Evolutionary conservation across 1,139 yeast genomes (phyloP), one percentile per base, ranked within the genome.

Genomic region (Blastobotrys serpentis): DNA sequence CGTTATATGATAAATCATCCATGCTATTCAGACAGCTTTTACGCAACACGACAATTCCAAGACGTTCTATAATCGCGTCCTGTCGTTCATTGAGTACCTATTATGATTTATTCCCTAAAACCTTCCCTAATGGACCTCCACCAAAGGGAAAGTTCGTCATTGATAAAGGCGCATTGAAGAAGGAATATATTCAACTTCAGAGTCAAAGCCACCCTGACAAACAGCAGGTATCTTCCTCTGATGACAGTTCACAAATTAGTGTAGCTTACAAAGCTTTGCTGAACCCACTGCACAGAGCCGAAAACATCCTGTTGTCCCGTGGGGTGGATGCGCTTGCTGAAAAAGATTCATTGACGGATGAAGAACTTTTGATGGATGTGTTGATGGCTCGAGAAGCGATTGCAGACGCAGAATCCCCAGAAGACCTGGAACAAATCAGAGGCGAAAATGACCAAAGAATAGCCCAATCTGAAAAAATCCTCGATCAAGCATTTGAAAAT

Each of bases 171-270:
- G 61, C 68, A 10, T 72, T 92, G 46, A 76, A 95, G 46, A 75
- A 80, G 50, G 98, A 92, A 62, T 90, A 82, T 63, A 72, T 95
- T 43, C 60, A 63, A 7, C 70, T 89, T 33, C 98, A 92, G 64
- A 78, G 86, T 34, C 71, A 75, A 52, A 76, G 79, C 46, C 98
- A 90, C 62, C 98, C 98, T 0, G 98, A 90, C 64, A 72, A 62
- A 72, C 52, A 74, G 70, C 52, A 59, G 16, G 49, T 51, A 8
- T 63, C 53, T 4, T 53, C 55, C n/a, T 52, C 56, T 45, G 51
- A 46, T 14, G 56, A 53, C 30, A 78, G 87, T 2, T 72, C 85
- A 4, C 65, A 75, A 47, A 70, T 90, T 40, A 89, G 90, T 62
- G 78, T 76, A 44, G 97, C 96, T 0, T 90, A 86, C 65, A 72